These are phyloP conservation scores for Salix arbutifolia DNA, from an alignment of 345 rosid species.

Conservation along the genomic window DNA sequence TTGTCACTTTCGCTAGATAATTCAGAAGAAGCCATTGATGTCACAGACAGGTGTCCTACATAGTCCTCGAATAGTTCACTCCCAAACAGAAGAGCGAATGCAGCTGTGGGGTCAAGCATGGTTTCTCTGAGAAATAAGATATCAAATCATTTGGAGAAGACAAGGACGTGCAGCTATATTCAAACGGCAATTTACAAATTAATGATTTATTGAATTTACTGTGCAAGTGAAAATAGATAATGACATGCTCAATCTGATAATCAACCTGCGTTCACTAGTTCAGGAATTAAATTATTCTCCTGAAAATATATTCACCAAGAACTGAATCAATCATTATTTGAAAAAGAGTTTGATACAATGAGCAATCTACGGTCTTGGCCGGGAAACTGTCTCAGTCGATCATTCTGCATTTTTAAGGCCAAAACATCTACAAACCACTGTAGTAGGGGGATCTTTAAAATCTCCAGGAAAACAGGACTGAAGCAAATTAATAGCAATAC, in stretches of 20 bases:
- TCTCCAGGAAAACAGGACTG: background rate
- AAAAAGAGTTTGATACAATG: background rate
- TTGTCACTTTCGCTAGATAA: conserved; percentile 47
- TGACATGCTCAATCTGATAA: background rate
- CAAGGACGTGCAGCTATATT: background rate
- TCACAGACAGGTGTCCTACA: conserved; percentile 82
- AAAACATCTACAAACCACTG: background rate
- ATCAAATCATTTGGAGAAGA: background rate
- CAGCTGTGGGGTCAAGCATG: conserved; percentile 82
- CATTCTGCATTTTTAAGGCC: background rate
- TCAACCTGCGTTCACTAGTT: background rate
- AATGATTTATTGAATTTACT: background rate
- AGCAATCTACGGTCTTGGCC: background rate
- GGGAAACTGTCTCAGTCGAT: background rate
- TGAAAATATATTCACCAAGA: background rate
- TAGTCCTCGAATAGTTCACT: conserved; percentile 93
- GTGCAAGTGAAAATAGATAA: background rate
- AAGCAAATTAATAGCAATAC: conserved; percentile 15
- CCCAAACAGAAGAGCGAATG: conserved; percentile 90
- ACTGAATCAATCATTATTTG: background rate
- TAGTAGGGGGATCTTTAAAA: background rate
- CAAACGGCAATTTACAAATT: background rate
- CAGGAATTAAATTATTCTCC: no score
- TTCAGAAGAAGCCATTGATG: conserved; percentile 83
- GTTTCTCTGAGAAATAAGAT: conserved; percentile 48